Base-by-base conservation (phyloP, 768 basidiomycete genomes). In the Kwoniella pini region DNA sequence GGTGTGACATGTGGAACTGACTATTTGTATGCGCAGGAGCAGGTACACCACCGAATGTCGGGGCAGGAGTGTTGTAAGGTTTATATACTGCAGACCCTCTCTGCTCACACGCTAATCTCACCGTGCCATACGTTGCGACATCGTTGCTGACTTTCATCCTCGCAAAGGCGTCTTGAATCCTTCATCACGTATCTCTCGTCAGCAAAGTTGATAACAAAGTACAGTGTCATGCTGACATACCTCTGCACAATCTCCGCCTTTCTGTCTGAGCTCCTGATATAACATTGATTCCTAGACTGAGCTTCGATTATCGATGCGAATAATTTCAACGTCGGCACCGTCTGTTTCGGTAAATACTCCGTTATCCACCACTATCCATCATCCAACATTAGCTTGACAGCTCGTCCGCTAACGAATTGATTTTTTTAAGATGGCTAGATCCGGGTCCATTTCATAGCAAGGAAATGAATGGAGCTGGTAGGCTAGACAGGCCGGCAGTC, bases 21-120 rank as follows among this genome's bases (percentile, higher is more conserved):
- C 56, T 57, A 36, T 52, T 27, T 24, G 39, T 12, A 21, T 42
- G 54, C 10, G 48, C 36, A 0, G 55, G 15, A 19, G 43, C 38
- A 12, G 60, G 57, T n/a, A 66, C 65, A 24, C 67, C 67, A 13
- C 72, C 69, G 42, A 71, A 71, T 1, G 67, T 73, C 7, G 71
- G 68, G 9, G 63, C 31, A 4, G 62, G 65, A 15, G 26, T 40
- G 21, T 60, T 36, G 28, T 58, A 56, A 4, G 52, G 9, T 22
- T 30, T 43, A 12, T 45, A 24, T 19, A 40, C 6, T 24, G 71
- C 24, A 22, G n/a, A 13, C 15, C 71, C 71, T 11, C 57, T 26
- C 21, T 31, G 39, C 45, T 73, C 71, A 42, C 71, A 73, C 9
- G 53, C 24, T 30, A 59, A 31, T 26, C 71, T 59, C 9, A 59